A percentile compares a stretch with the other conserved stretches of the same genome.
Evolutionary conservation across 768 basidiomycete species (phyloP).

Genomic region (Boletus bicolor): DNA sequence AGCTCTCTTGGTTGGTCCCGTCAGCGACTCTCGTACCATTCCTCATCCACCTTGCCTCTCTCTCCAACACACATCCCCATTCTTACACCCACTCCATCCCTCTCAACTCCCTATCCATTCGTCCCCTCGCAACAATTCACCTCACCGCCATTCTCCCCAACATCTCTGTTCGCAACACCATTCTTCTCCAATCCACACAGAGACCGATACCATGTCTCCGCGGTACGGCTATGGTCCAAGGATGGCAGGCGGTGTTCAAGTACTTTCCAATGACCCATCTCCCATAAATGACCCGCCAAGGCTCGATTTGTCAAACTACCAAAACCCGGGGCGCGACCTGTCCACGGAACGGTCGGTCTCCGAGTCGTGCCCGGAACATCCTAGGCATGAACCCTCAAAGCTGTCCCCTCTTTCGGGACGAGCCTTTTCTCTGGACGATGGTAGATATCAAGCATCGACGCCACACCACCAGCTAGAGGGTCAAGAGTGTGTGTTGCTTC

Average conservation of each 20-base stretch:
- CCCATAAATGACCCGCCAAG: conserved; percentile 11
- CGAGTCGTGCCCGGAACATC: conserved; percentile 9
- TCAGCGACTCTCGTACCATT: conserved; percentile 5
- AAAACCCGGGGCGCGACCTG: conserved; percentile 11
- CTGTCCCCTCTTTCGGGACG: conserved; percentile 9
- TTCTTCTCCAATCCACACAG: conserved; percentile 11
- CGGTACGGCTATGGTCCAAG: conserved; percentile 22
- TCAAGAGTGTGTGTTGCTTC: conserved; percentile 3
- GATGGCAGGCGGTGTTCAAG: conserved; percentile 28
- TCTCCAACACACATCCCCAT: conserved; percentile 11
- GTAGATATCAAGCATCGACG: not conserved
- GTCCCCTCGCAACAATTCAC: conserved; percentile 18
- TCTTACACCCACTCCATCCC: conserved; percentile 11
- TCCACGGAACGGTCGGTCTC: conserved; percentile 13
- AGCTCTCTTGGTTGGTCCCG: not conserved
- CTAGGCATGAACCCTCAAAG: conserved; percentile 9
- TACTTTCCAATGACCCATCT: conserved; percentile 17
- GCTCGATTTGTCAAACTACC: conserved; percentile 13
- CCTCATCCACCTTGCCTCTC: conserved; percentile 9
- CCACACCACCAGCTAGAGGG: not conserved
- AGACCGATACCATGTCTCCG: conserved; percentile 15
- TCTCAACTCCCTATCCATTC: not conserved
- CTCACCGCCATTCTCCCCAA: conserved; percentile 20
- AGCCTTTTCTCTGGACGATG: conserved; percentile 5
- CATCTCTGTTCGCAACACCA: conserved; percentile 11